These are phyloP conservation scores for Eimeria sp. DNA, from an alignment of 169 alveolate genomes.

Conservation along the genomic window DNA sequence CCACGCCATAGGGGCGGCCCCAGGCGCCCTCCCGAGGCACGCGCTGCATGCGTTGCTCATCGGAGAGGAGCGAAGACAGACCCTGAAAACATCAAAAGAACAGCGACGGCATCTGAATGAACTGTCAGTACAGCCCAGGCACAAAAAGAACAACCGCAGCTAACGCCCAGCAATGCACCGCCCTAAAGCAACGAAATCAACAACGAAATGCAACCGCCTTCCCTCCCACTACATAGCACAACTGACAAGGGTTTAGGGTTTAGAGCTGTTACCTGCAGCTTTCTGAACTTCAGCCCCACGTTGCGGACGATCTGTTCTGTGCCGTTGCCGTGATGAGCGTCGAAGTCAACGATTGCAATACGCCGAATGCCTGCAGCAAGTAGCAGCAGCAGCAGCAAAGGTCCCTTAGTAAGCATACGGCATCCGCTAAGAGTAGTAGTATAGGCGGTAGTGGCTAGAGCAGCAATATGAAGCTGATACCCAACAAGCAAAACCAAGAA, in stretches of 20 bases:
- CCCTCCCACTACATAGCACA: too few relatives aligned
- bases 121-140: too few relatives aligned
- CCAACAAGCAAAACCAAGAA: not conserved
- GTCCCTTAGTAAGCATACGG: too few relatives aligned
- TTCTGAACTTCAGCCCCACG: conserved; percentile 88
- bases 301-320: conserved; percentile 97
- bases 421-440: not conserved
- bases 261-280: conserved; percentile 56
- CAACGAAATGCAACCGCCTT: too few relatives aligned
- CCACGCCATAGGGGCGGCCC: not conserved
- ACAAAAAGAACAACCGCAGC: not conserved
- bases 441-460: not conserved
- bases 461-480: not conserved
- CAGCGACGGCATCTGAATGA: too few relatives aligned
- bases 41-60: not conserved
- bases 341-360: conserved; percentile 99
- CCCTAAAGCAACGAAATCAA: too few relatives aligned
- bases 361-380: conserved; percentile 92
- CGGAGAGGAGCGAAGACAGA: conserved; percentile 8
- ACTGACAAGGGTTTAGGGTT: not conserved
- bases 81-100: not conserved
- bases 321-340: conserved; percentile 99
- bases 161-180: too few relatives aligned
- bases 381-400: not conserved
- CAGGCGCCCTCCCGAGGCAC: not conserved